Base-by-base conservation (phyloP, 345 rosid genomes). In the Eucalyptus lansdowneana region DNA sequence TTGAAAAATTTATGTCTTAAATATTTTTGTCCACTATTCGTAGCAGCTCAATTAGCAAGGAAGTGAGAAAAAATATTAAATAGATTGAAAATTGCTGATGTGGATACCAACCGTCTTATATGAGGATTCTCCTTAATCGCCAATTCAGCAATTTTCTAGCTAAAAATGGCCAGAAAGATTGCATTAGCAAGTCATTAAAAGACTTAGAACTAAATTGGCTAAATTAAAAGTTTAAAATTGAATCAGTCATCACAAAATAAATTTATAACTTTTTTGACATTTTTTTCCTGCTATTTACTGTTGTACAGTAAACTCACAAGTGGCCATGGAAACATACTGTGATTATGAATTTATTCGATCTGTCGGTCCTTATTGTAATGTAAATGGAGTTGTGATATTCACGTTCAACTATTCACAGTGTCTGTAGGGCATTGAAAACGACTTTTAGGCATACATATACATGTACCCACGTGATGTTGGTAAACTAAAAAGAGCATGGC, bases 41-140 rank as follows among this genome's bases (percentile, higher is more conserved):
- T 65, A 29, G 76, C 76, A 14, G 37, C 76, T n/a, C 17, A 7
- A 65, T 29, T 65, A 65, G 37, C 31, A 31, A 65, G 9, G 76
- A 14, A 65, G 10, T n/a, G 21, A 62, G 76, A 65, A 65, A 31
- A 65, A n/a, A n/a, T 14, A 65, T 65, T 29, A 29, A 62, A 62
- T 62, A 29, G 17, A 29, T 1, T 27, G 4, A 62, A 60, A 62
- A 29, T 12, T 3, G 0, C 6, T 11, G 0, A 11, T 1, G 0
- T 58, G 1, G 0, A 25, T 13, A 12, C 1, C 34, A 0, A 27
- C 16, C 9, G 0, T 62, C 17, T 6, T 62, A 62, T 6, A 9
- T 29, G 5, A 0, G n/a, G n/a, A n/a, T n/a, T n/a, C n/a, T n/a
- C n/a, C n/a, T n/a, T n/a, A n/a, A 29, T 13, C 1, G 2, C 2